Evolutionary conservation across 108 stramenopile genomes (phyloP).

Genomic region (Cyclotella baltica): DNA sequence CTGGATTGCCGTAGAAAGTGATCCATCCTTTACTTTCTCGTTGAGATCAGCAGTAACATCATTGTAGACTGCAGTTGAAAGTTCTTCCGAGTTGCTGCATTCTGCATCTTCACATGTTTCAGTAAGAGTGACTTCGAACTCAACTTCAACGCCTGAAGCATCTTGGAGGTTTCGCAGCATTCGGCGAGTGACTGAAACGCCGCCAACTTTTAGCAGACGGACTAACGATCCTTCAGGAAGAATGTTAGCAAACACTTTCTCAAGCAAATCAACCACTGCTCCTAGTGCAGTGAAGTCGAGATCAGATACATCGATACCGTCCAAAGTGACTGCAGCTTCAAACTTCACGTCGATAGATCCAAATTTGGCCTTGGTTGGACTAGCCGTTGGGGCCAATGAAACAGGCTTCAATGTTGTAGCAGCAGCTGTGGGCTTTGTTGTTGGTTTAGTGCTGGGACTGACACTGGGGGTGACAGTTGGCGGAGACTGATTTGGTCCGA

Average conservation of each 20-base stretch:
- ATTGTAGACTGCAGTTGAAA: conserved; percentile 19
- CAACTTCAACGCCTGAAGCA: conserved; percentile 45
- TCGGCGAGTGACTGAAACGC: conserved; percentile 29
- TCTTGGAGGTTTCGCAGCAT: conserved; percentile 41
- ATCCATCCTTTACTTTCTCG: conserved; percentile 28
- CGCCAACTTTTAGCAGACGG: conserved; percentile 44
- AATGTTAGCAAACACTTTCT: conserved; percentile 13
- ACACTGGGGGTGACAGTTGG: too few species aligned
- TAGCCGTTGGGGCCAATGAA: too few species aligned
- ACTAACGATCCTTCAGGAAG: conserved; percentile 42
- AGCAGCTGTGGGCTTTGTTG: conserved; percentile 7
- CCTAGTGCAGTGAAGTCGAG: conserved; percentile 35
- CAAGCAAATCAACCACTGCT: conserved; percentile 32
- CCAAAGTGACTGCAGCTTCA: conserved; percentile 23
- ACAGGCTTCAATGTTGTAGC: too few species aligned
- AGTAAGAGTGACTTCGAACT: conserved; percentile 37
- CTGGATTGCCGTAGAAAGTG: conserved; percentile 28
- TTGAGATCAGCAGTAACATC: conserved; percentile 32
- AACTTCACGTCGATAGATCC: conserved; percentile 36
- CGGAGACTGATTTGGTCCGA: too few species aligned
- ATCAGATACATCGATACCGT: conserved; percentile 30
- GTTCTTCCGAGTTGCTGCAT: conserved; percentile 28
- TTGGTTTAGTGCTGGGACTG: conserved; percentile 23
- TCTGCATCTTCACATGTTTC: conserved; percentile 20
- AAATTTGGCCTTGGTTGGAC: conserved; percentile 18